These are phyloP conservation scores for Colletotrichum lindemuthianum DNA, from an alignment of 2,329 filamentous ascomycete species.

Conservation along the genomic window DNA sequence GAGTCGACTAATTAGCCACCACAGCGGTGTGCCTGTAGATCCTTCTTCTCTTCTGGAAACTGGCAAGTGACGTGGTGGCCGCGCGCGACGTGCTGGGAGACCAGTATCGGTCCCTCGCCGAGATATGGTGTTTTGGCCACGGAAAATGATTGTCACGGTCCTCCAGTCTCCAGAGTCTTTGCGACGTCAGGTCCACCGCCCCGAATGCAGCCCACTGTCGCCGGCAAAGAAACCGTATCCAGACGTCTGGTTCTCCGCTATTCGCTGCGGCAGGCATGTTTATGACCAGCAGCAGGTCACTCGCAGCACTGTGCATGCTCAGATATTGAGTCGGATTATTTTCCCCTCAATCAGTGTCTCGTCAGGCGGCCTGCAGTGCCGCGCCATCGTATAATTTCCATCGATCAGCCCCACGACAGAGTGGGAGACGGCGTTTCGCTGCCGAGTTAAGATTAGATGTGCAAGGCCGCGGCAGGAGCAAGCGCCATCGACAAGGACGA, in stretches of 20 bases:
- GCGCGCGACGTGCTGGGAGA: no score
- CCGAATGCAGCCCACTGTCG: slow-evolving; percentile 14
- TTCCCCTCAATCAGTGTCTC: slow-evolving; percentile 5
- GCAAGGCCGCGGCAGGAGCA: background rate
- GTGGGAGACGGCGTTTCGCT: background rate
- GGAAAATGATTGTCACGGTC: no score
- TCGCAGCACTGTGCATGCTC: slow-evolving; percentile 9
- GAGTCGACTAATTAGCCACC: slow-evolving; percentile 2
- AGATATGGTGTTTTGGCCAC: no score
- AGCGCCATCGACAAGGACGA: background rate
- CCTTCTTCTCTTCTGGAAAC: slow-evolving; percentile 3
- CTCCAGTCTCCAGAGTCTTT: no score
- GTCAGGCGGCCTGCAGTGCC: no score
- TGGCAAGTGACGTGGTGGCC: no score
- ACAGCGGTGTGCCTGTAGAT: slow-evolving; percentile 16
- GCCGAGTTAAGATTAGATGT: background rate
- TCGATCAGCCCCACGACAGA: no score
- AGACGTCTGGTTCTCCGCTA: background rate
- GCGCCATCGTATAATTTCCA: background rate
- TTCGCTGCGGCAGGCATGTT: slow-evolving; percentile 7
- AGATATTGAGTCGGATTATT: slow-evolving; percentile 13
- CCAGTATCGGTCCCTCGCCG: no score
- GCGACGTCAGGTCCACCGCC: background rate
- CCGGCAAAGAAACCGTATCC: slow-evolving; percentile 10
- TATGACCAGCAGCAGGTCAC: slow-evolving; percentile 28